Percentiles rank a stretch among this genome's conserved stretches.
Conservation (phyloP, 495 filamentous ascomycete genomes). For the Podospora conica region DNA sequence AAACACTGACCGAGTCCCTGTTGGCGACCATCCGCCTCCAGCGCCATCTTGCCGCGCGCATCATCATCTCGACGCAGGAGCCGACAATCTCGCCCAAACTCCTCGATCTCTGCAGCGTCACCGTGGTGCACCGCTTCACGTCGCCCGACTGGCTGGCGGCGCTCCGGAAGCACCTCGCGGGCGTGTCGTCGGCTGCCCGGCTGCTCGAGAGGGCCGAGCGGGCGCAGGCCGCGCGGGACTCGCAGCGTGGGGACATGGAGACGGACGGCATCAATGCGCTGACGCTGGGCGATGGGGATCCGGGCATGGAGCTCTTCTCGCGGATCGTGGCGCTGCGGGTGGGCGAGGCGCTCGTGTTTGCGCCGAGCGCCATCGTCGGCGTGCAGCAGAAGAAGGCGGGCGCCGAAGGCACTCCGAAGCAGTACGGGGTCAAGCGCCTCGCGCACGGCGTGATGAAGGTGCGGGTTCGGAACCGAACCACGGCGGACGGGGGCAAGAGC, state of each 20-base stretch:
- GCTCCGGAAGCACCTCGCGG: conserved; percentile 60
- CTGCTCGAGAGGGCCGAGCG: conserved; percentile 18
- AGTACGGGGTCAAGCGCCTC: conserved; percentile 30
- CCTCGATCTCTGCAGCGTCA: conserved; percentile 65
- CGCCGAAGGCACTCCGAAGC: conserved; percentile 1
- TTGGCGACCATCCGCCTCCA: conserved; percentile 62
- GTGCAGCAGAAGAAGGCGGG: conserved; percentile 21
- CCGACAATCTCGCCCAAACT: conserved; percentile 65
- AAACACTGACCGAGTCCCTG: conserved; percentile 57
- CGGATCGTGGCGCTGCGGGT: conserved; percentile 52
- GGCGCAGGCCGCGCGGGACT: neutral
- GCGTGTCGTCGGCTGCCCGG: conserved; percentile 24
- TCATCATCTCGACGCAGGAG: conserved; percentile 74
- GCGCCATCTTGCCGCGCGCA: conserved; percentile 58
- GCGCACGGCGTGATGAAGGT: conserved; percentile 46
- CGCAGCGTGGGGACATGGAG: neutral
- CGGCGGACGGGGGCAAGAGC: conserved; percentile 53
- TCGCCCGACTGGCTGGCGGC: conserved; percentile 61
- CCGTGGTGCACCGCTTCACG: conserved; percentile 68
- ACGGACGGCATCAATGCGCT: conserved; percentile 10
- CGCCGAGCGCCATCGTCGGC: conserved; percentile 51
- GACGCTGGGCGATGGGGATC: conserved; percentile 21
- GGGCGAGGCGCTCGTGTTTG: conserved; percentile 63
- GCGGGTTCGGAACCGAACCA: conserved; percentile 46
- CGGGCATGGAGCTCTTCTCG: conserved; percentile 42